Percentiles rank a stretch among this genome's conserved stretches.
These are phyloP conservation scores for Neurospora sublineolata DNA, from an alignment of 495 filamentous ascomycete genomes.

Conservation along the genomic window DNA sequence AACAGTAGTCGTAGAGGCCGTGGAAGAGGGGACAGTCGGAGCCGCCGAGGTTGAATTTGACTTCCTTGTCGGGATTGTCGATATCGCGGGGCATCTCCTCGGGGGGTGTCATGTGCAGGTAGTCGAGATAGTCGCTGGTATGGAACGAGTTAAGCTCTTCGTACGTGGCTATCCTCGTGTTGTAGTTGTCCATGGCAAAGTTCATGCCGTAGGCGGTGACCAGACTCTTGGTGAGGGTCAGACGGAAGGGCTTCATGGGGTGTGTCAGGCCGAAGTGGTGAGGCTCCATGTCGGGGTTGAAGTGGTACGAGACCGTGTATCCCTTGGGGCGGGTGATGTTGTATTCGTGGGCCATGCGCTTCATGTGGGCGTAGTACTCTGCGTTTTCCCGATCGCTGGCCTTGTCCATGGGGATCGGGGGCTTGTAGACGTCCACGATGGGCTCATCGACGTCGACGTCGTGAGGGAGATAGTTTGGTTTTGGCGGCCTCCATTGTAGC, in stretches of 20 bases:
- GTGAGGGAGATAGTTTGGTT: constrained; percentile 40
- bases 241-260: constrained; percentile 97
- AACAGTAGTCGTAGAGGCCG: constrained; percentile 88
- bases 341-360: constrained; percentile 55
- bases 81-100: constrained; percentile 39
- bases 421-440: constrained; percentile 61
- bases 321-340: constrained; percentile 67
- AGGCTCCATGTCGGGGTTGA: constrained; percentile 87
- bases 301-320: constrained; percentile 90
- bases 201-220: constrained; percentile 92
- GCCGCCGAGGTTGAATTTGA: constrained; percentile 69
- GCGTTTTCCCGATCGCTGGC: constrained; percentile 46
- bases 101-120: constrained; percentile 48
- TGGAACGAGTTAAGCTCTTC: constrained; percentile 87
- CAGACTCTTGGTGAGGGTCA: constrained; percentile 88
- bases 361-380: constrained; percentile 52
- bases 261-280: constrained; percentile 93
- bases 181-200: constrained; percentile 87
- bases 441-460: constrained; percentile 30
- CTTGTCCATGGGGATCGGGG: constrained; percentile 33
- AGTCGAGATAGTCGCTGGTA: constrained; percentile 78
- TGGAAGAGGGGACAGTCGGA: constrained; percentile 96
- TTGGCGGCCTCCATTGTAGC: constrained; percentile 25
- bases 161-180: constrained; percentile 65
- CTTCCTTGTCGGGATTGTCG: constrained; percentile 36